Percentiles rank a stretch among this genome's conserved stretches.
Conservation (phyloP, 306 rosid genomes). For the Trifolium pratense region DNA sequence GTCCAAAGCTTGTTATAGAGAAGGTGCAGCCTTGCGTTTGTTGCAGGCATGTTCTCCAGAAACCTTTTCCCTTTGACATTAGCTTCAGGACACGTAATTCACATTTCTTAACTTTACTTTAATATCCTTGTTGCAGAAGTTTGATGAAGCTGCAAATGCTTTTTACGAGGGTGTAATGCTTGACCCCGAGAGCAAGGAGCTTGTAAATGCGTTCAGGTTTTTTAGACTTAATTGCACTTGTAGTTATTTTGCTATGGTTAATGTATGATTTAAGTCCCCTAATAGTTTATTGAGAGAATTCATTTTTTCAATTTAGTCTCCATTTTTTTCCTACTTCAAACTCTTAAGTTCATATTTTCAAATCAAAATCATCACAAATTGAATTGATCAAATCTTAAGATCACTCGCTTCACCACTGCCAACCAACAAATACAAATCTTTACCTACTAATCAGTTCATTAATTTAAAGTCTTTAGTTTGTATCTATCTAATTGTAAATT, state of each 20-base stretch:
- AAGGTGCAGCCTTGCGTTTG: slow-evolving; percentile 90
- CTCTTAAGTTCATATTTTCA: neutral
- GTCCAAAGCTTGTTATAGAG: slow-evolving; percentile 95
- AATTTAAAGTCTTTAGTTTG: neutral
- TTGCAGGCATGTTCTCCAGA: slow-evolving; percentile 68
- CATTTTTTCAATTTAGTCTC: neutral
- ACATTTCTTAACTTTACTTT: slow-evolving; percentile 32
- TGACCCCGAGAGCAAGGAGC: slow-evolving; percentile 83
- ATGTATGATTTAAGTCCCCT: neutral
- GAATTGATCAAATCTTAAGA: neutral
- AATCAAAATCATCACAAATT: slow-evolving; percentile 11
- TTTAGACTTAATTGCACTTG: slow-evolving; percentile 11
- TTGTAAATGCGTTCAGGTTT: slow-evolving; percentile 89
- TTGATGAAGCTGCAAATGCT: slow-evolving; percentile 94
- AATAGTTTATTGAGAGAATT: slow-evolving; percentile 7
- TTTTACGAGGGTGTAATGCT: slow-evolving; percentile 86
- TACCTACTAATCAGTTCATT: neutral
- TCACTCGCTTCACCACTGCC: neutral
- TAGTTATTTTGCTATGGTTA: neutral
- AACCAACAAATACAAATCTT: slow-evolving; percentile 7
- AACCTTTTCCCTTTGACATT: slow-evolving; percentile 29
- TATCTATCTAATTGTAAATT: slow-evolving; percentile 21
- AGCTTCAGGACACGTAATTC: slow-evolving; percentile 16
- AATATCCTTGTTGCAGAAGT: slow-evolving; percentile 62
- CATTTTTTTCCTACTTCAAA: slow-evolving; percentile 3